Evolutionary conservation across 768 basidiomycete species (phyloP), one percentile per base, ranked within the genome.

Genomic region (Pisolithus microcarpus): DNA sequence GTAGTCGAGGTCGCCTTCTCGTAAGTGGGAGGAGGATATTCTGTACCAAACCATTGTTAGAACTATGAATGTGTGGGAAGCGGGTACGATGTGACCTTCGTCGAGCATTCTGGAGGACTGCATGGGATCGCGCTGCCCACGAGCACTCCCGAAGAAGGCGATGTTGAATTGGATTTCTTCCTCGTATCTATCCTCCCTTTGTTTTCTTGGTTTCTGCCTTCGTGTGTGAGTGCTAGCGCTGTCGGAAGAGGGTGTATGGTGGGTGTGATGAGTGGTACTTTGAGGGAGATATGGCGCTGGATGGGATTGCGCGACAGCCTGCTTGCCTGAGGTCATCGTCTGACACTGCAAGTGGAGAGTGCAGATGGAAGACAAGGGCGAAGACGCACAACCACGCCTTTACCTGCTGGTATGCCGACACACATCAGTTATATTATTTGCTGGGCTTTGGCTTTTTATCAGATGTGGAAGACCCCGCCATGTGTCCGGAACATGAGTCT

Each of bases 1-100:
- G 77, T 61, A 5, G 75, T 71, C 13, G 75, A 72, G 8, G 72
- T 75, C 36, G 77, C 79, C 5, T 83, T 83, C 65, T 89, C 87
- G 53, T 81, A 80, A 57, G 87, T 86, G 11, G 85, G 79, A 24
- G 87, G 87, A 7, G 83, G 84, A 60, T 84, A 85, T 61, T 86
- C 77, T 63, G 11, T 23, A 19, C 26, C 26, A 31, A 30, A 78
- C 43, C 72, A 68, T 26, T 54, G 43, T 26, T 53, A 38, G 56
- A 60, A 59, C 61, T 31, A 36, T 47, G 19, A 56, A 49, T 40
- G 31, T 31, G n/a, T 18, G 40, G 26, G 21, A 49, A 38, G 9
- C n/a, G 40, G 46, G 44, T 38, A 46, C 46, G 43, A 38, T 50
- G 54, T 47, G 37, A 71, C 70, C 67, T 53, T 66, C 70, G 42